Evolutionary conservation across 1,284 basidiomycete species (phyloP).

Genomic region (Ganoderma lucidum): DNA sequence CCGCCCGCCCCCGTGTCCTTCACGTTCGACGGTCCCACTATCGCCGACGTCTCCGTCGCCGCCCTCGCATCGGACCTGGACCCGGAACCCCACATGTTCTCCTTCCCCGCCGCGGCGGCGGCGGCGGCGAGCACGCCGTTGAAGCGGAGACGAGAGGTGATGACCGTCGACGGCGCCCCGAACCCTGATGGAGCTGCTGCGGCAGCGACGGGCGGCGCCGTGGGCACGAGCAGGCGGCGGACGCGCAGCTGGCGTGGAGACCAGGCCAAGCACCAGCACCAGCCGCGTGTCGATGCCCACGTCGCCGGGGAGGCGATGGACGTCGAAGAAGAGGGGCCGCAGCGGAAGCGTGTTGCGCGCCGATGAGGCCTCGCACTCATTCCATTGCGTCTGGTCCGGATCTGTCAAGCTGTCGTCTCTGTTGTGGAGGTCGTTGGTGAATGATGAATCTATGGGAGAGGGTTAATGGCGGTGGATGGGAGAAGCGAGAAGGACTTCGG

Average conservation of each 20-base stretch:
- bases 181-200: slow-evolving; percentile 14
- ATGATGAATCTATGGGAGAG: not conserved
- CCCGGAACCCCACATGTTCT: slow-evolving; percentile 1
- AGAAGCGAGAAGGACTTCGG: not conserved
- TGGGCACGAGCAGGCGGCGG: slow-evolving; percentile 35
- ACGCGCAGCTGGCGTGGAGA: slow-evolving; percentile 38
- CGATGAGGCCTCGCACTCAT: slow-evolving; percentile 33
- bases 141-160: slow-evolving; percentile 48
- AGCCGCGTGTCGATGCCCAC: not conserved
- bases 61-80: not conserved
- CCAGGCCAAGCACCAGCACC: slow-evolving; percentile 29
- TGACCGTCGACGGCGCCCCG: slow-evolving; percentile 37
- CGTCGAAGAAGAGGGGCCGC: slow-evolving; percentile 48
- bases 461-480: not conserved
- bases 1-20: slow-evolving; percentile 21
- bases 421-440: not conserved
- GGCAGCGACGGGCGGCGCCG: slow-evolving; percentile 7
- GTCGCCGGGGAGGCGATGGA: slow-evolving; percentile 45
- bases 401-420: not conserved
- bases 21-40: slow-evolving; percentile 22
- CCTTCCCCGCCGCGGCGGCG: slow-evolving; percentile 9
- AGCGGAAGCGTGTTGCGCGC: slow-evolving; percentile 48
- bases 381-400: not conserved
- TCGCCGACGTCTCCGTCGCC: slow-evolving; percentile 22
- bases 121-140: slow-evolving; percentile 35